Conservation (phyloP, 2,329 filamentous ascomycete species). For the Tolypocladium amazonense region DNA sequence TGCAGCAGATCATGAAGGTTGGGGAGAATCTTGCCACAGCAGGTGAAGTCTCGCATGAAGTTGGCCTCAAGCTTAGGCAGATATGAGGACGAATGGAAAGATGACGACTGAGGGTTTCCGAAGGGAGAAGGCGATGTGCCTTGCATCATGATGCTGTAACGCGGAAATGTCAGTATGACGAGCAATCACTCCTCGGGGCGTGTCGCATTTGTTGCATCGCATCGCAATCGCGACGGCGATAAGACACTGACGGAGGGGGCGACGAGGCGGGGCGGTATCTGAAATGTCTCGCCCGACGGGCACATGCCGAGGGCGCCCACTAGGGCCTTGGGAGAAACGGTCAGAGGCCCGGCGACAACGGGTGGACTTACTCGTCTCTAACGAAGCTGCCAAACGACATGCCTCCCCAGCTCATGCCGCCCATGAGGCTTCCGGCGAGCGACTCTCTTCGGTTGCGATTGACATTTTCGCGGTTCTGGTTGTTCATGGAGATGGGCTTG, state of each 20-base stretch:
- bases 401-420: constrained; percentile 94
- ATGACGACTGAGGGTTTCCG: constrained; percentile 70
- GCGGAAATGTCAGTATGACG: background rate
- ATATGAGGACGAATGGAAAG: constrained; percentile 93
- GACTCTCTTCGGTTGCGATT: constrained; percentile 50
- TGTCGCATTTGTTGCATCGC: background rate
- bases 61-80: constrained; percentile 92
- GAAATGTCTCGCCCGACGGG: constrained; percentile 1
- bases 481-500: constrained; percentile 57
- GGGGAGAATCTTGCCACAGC: constrained; percentile 80
- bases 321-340: background rate
- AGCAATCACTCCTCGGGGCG: background rate
- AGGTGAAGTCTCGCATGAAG: constrained; percentile 95
- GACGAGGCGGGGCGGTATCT: background rate
- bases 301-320: background rate
- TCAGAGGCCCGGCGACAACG: constrained; percentile 6
- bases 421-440: constrained; percentile 54
- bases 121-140: constrained; percentile 77
- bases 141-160: constrained; percentile 76
- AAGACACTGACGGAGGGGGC: background rate
- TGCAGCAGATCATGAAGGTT: constrained; percentile 91
- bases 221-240: background rate
- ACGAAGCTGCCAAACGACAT: constrained; percentile 96
- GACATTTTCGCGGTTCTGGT: constrained; percentile 49
- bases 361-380: constrained; percentile 76